These are phyloP conservation scores for Phytophthora megakarya DNA, from an alignment of 352 stramenopile genomes.

Conservation along the genomic window DNA sequence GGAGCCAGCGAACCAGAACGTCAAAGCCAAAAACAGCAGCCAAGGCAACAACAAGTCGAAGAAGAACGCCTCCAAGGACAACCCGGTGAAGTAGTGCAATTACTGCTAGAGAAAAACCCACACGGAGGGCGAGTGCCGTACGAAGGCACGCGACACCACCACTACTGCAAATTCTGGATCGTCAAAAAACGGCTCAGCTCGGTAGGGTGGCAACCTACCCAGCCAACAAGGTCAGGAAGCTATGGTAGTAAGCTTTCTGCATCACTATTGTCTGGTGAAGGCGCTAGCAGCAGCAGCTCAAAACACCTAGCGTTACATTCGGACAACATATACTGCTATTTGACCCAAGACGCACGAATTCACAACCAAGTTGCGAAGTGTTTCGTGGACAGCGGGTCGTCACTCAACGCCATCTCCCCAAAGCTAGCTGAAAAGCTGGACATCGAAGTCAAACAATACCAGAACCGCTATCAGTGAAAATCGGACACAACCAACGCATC, in stretches of 20 bases:
- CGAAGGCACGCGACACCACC: too few species aligned
- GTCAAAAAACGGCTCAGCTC: conserved; percentile 18
- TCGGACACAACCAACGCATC: conserved; percentile 1
- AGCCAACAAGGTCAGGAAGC: background rate
- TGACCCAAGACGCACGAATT: conserved; percentile 1
- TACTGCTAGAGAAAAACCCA: conserved; percentile 21
- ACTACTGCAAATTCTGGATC: too few species aligned
- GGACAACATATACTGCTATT: conserved; percentile 17
- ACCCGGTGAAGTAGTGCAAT: background rate
- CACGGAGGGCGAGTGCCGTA: conserved; percentile 17
- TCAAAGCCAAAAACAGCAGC: conserved; percentile 2
- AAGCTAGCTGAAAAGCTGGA: background rate
- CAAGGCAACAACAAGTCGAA: background rate
- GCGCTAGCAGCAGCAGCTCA: background rate
- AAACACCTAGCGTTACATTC: conserved; percentile 2
- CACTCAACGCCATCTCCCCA: conserved; percentile 3
- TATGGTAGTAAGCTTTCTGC: conserved; percentile 5
- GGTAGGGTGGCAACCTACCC: conserved; percentile 22
- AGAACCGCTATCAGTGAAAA: background rate
- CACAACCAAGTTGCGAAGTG: background rate
- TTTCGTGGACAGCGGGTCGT: conserved; percentile 14
- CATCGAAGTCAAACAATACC: background rate
- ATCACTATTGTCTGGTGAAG: background rate
- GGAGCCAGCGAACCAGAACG: conserved; percentile 12
- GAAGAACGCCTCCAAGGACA: too few species aligned